phyloP scores from a whole-genome alignment of 768 basidiomycete genomes.

The Trametes villosa region DNA sequence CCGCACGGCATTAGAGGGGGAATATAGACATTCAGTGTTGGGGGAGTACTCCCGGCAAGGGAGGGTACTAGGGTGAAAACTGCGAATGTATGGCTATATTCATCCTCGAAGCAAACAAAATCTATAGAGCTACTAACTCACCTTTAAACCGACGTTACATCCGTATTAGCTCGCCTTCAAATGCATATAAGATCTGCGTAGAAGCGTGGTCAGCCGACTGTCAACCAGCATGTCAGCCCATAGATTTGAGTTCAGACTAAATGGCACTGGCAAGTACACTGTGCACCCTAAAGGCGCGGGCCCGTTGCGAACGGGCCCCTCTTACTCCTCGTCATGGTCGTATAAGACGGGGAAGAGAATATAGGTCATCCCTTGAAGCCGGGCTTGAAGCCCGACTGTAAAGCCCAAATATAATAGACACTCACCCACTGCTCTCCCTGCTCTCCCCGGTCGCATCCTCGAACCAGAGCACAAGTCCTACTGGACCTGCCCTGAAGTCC shows the following conservation, averaged over 20 bases:
- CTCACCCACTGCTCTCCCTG: constrained; percentile 5
- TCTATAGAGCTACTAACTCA: not conserved
- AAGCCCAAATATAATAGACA: not conserved
- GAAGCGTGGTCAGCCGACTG: not conserved
- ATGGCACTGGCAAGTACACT: constrained; percentile 91
- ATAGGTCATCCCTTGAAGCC: constrained; percentile 56
- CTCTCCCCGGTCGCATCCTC: constrained; percentile 6
- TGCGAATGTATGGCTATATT: constrained; percentile 74
- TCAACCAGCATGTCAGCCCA: not conserved
- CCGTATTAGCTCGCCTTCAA: not conserved
- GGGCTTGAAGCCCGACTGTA: not conserved
- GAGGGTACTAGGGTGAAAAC: constrained; percentile 83
- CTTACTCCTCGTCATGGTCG: constrained; percentile 86
- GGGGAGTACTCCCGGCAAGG: constrained; percentile 65
- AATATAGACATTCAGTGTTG: constrained; percentile 70
- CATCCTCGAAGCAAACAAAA: constrained; percentile 43
- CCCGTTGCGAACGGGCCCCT: constrained; percentile 81
- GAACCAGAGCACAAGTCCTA: constrained; percentile 25
- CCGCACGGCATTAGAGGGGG: constrained; percentile 65
- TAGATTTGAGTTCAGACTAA: constrained; percentile 64
- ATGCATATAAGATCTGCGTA: not conserved
- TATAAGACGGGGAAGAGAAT: constrained; percentile 93
- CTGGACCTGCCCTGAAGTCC: constrained; percentile 48
- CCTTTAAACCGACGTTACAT: not conserved
- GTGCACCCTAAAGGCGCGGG: constrained; percentile 60